phyloP scores from a whole-genome alignment of 768 basidiomycete species.

The Termitomyces titanicus region DNA sequence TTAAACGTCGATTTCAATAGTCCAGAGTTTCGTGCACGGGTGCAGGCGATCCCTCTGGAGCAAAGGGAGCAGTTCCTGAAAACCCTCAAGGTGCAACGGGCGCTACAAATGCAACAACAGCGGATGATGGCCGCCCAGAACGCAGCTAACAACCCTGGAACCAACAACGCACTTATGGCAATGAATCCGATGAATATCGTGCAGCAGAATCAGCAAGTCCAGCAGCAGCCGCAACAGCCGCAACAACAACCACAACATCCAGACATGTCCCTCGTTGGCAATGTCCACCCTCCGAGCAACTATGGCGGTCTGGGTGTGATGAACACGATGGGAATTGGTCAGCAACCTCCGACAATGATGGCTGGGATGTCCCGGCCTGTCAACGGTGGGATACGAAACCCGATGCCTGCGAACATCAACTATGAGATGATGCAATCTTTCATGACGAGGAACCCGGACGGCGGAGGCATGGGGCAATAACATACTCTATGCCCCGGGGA shows the following conservation, averaged over 20 bases:
- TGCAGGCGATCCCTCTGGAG: constrained; percentile 22
- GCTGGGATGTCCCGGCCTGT: constrained; percentile 16
- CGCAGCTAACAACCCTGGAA: background rate
- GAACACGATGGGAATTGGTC: constrained; percentile 17
- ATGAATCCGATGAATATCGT: constrained; percentile 7
- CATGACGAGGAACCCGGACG: constrained; percentile 30
- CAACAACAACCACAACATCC: constrained; percentile 18
- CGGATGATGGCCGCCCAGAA: constrained; percentile 7
- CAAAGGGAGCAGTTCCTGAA: constrained; percentile 20
- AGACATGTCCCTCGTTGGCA: constrained; percentile 9
- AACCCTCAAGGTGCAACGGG: constrained; percentile 13
- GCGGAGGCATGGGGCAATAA: constrained; percentile 11
- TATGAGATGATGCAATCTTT: constrained; percentile 42
- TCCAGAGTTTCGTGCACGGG: constrained; percentile 13
- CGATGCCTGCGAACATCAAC: constrained; percentile 25
- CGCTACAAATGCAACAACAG: constrained; percentile 1
- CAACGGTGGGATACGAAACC: constrained; percentile 11
- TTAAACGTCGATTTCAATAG: constrained; percentile 11
- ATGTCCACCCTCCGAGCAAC: constrained; percentile 6
- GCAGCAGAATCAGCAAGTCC: constrained; percentile 14
- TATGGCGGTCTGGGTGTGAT: constrained; percentile 19
- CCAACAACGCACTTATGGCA: constrained; percentile 7
- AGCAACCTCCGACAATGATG: constrained; percentile 20
- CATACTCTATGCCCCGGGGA: background rate
- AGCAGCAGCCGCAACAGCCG: constrained; percentile 21